Evolutionary conservation across 1,284 basidiomycete genomes (phyloP).

Genomic region (Fistulinella cinereoalba): DNA sequence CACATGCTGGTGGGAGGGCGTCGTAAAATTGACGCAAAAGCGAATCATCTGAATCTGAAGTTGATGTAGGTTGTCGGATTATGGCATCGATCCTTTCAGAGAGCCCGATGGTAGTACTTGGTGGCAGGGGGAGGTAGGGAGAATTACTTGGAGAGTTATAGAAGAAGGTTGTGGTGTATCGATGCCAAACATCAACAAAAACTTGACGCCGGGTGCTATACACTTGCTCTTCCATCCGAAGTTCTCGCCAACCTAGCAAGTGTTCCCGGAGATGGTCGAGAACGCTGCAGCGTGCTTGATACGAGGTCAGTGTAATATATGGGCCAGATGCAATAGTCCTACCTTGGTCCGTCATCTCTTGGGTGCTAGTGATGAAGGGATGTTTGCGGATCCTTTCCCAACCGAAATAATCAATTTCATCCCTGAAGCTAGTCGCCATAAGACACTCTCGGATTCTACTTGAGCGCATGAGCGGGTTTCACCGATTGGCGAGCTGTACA

Average conservation of each 20-base stretch:
- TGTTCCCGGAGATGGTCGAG: slow-evolving; percentile 26
- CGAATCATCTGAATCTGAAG: slow-evolving; percentile 5
- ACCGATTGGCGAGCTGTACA: background rate
- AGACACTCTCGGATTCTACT: slow-evolving; percentile 21
- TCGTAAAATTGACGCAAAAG: slow-evolving; percentile 10
- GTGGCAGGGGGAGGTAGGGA: slow-evolving; percentile 27
- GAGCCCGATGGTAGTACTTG: slow-evolving; percentile 23
- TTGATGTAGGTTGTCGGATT: slow-evolving; percentile 20
- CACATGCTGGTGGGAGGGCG: slow-evolving; percentile 14
- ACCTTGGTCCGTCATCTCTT: slow-evolving; percentile 21
- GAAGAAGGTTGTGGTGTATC: slow-evolving; percentile 20
- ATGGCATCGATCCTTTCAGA: slow-evolving; percentile 21
- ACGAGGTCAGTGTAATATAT: slow-evolving; percentile 7
- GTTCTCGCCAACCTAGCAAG: slow-evolving; percentile 34
- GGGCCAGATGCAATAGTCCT: background rate
- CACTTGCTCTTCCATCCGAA: slow-evolving; percentile 31
- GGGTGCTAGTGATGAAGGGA: slow-evolving; percentile 26
- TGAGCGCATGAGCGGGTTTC: slow-evolving; percentile 12
- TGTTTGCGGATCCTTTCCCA: slow-evolving; percentile 32
- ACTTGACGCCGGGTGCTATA: slow-evolving; percentile 25
- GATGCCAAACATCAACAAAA: slow-evolving; percentile 29
- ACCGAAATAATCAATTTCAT: slow-evolving; percentile 30
- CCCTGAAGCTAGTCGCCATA: slow-evolving; percentile 17
- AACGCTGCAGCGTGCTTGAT: slow-evolving; percentile 18
- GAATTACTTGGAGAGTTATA: slow-evolving; percentile 9